These are phyloP conservation scores for Dothiorella sarmentorum DNA, from an alignment of 2,329 filamentous ascomycete genomes.

Conservation along the genomic window DNA sequence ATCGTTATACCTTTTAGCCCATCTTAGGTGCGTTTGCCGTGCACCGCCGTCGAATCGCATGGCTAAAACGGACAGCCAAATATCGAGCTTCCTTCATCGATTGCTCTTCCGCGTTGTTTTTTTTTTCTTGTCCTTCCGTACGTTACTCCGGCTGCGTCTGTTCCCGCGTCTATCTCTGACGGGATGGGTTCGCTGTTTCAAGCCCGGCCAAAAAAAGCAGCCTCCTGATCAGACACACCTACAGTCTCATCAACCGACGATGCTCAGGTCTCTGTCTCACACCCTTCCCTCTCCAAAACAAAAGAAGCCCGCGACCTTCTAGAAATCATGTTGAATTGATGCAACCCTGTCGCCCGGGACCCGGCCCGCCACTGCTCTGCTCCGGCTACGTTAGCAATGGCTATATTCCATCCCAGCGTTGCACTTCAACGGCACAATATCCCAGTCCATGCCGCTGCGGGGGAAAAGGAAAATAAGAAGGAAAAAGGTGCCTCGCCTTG, in stretches of 20 bases:
- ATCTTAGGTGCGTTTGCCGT: not conserved
- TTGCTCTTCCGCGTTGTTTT: not conserved
- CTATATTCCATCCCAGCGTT: no score
- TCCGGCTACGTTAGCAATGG: not conserved
- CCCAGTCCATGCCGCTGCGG: conserved; percentile 8
- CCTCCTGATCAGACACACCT: not conserved
- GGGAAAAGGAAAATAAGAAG: no score
- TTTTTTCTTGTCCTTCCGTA: not conserved
- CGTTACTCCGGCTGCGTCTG: not conserved
- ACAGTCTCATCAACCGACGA: conserved; percentile 4
- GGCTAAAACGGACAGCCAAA: not conserved
- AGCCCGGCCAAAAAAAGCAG: not conserved
- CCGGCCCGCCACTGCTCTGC: not conserved
- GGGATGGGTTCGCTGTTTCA: not conserved
- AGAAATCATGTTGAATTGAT: not conserved
- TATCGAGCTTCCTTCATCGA: not conserved
- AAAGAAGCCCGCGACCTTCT: not conserved
- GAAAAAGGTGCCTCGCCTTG: not conserved
- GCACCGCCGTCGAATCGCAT: not conserved
- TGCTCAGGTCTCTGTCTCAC: conserved; percentile 1
- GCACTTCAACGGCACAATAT: not conserved
- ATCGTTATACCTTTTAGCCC: not conserved
- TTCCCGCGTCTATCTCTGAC: not conserved
- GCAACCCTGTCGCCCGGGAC: not conserved
- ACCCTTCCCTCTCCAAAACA: no score